Conservation (phyloP, 257 asterid species). For the Solanum chaucha region DNA sequence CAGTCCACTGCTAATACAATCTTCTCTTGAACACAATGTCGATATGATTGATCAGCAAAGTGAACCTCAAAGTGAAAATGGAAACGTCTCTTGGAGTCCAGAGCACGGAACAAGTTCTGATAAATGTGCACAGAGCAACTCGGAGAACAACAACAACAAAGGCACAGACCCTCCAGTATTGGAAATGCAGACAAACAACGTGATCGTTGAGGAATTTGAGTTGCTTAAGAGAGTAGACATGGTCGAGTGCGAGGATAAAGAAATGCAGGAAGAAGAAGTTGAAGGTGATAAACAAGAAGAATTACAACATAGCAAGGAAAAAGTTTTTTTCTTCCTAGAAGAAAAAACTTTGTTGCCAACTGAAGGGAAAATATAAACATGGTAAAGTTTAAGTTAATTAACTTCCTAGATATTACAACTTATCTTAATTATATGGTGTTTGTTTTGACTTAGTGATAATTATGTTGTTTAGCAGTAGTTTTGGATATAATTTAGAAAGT, state of each 20-base stretch:
- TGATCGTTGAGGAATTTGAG: constrained; percentile 14
- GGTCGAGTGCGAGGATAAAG: background rate
- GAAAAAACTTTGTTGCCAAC: background rate
- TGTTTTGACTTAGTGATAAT: background rate
- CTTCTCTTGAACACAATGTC: constrained; percentile 1
- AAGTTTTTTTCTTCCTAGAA: background rate
- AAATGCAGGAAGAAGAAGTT: background rate
- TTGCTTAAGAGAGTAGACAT: constrained; percentile 9
- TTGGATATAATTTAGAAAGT: background rate
- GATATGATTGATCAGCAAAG: constrained; percentile 11
- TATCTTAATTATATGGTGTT: background rate
- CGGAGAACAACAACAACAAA: constrained; percentile 18
- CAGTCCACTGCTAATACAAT: constrained; percentile 14
- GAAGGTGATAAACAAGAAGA: background rate
- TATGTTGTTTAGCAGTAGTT: background rate
- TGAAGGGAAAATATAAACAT: background rate
- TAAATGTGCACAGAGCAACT: constrained; percentile 13
- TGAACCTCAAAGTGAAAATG: constrained; percentile 18
- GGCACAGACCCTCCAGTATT: constrained; percentile 8
- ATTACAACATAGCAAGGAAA: background rate
- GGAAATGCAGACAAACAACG: constrained; percentile 14
- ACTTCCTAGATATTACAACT: background rate
- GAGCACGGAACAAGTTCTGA: constrained; percentile 17
- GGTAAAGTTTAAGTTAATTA: background rate
- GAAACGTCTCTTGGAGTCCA: constrained; percentile 5